A percentile compares a stretch with the other conserved stretches of the same genome.
These are phyloP conservation scores for Skeletonema potamos DNA, from an alignment of 108 stramenopile genomes.

Conservation along the genomic window DNA sequence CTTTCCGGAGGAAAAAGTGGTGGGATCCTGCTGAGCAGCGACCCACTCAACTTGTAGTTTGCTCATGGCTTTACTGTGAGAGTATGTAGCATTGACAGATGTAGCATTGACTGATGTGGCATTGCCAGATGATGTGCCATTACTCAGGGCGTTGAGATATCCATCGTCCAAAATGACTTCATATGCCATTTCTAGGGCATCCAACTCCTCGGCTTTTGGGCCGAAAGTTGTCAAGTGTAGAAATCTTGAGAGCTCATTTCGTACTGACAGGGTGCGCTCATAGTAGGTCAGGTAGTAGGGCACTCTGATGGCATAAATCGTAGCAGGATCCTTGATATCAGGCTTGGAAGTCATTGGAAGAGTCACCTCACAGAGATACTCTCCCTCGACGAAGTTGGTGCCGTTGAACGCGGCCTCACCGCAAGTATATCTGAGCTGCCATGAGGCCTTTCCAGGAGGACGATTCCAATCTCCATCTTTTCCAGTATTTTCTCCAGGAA, in stretches of 20 bases:
- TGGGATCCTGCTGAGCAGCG: not conserved
- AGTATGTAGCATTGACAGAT: not conserved
- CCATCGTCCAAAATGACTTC: not conserved
- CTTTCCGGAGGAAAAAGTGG: not conserved
- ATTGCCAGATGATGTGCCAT: not conserved
- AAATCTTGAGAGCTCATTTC: conserved; percentile 34
- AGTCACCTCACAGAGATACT: not conserved
- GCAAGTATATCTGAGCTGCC: not conserved
- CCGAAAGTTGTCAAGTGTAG: conserved; percentile 45
- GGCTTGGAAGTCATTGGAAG: not conserved
- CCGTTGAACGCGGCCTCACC: not conserved
- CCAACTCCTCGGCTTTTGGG: conserved; percentile 7
- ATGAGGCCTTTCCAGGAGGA: not conserved
- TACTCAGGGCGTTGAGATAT: too few relatives aligned
- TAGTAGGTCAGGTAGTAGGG: conserved; percentile 8
- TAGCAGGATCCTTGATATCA: not conserved
- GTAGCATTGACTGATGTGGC: too few relatives aligned
- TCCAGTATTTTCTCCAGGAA: not conserved
- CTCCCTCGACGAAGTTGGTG: not conserved
- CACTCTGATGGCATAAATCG: not conserved
- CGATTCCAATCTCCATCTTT: not conserved
- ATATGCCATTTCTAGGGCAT: not conserved
- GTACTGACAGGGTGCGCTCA: not conserved
- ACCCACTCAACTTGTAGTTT: not conserved
- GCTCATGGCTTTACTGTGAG: not conserved